Evolutionary conservation across 129 eudicot genomes (phyloP), one percentile per base, ranked within the genome.

Genomic region (Sambucus nigra): DNA sequence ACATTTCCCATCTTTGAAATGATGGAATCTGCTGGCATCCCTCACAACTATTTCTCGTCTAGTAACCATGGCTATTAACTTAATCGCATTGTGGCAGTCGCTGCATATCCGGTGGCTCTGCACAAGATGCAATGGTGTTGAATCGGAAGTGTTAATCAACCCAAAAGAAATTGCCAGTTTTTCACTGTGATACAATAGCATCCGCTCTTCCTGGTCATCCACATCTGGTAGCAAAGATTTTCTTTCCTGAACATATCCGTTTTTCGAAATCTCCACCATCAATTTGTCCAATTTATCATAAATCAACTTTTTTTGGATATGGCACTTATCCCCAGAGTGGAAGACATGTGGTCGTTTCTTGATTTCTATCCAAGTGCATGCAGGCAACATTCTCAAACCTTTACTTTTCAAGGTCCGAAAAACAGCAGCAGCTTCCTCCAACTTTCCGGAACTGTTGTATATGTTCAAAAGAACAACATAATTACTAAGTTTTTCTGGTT

Each of bases 21-120:
- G 83, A 70, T 87, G 96, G 48, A 82, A 87, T 67, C 96, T 80
- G 54, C 96, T 83, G 51, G 74, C 92, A 66, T 88, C 97, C 68
- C 97, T 78, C 33, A 88, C 27, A 17, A 73, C 81, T 64, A 88
- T 83, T 26, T 74, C 78, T 26, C 94, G 50, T 40, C 60, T 73
- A 1, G 74, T 75, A 29, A 61, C 80, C 67, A 48, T 65, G 27
- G 97, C 61, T 15, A 88, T 78, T 65, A 73, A 61, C 56, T 88
- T 88, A 23, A 84, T 68, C 25, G 72, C 80, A 41, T 59, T 61
- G 51, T 88, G 97, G 74, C 97, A 83, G 67, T 88, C 97, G 0
- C 53, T 65, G 66, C 97, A 88, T 41, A 83, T 73, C 59, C 97
- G 72, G 53, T 88, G 94, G 71, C 87, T 75, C 71, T 88, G 97